phyloP scores from a whole-genome alignment of 1,139 yeast genomes.

The Candida pseudoviswanathii region DNA sequence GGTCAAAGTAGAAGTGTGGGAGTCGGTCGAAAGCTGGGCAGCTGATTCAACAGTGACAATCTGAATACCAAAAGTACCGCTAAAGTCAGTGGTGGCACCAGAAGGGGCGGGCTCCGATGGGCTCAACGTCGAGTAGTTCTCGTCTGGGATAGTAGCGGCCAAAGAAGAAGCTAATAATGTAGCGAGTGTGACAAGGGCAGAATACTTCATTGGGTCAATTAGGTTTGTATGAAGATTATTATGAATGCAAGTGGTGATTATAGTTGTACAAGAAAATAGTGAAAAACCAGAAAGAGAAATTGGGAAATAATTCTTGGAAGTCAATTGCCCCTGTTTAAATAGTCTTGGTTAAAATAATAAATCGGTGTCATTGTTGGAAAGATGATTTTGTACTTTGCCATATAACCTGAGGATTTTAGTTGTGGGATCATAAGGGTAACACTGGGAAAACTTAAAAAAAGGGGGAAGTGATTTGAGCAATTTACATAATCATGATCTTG shows the following conservation, averaged over 20 bases:
- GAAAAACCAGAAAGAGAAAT: neutral
- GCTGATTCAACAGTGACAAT: constrained; percentile 49
- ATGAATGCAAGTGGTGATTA: neutral
- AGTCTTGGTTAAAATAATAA: neutral
- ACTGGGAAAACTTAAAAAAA: neutral
- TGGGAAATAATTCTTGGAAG: neutral
- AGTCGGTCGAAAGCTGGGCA: constrained; percentile 15
- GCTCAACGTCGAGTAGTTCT: constrained; percentile 74
- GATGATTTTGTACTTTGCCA: neutral
- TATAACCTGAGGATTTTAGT: no score
- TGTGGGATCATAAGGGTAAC: no score
- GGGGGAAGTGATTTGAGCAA: neutral
- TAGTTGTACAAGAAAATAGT: neutral
- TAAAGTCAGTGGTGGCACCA: constrained; percentile 64
- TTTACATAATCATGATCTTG: neutral
- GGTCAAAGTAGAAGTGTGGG: constrained; percentile 25
- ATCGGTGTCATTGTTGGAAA: neutral
- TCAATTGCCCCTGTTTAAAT: constrained; percentile 4
- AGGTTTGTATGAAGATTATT: neutral
- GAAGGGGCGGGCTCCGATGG: constrained; percentile 55
- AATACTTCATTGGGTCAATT: constrained; percentile 28
- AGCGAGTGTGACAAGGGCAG: constrained; percentile 22
- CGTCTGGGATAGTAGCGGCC: constrained; percentile 70
- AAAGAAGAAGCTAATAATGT: constrained; percentile 31
- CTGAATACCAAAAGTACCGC: constrained; percentile 69